These are phyloP conservation scores for Hymenoscyphus repandus DNA, from an alignment of 2,329 filamentous ascomycete species.

Conservation along the genomic window DNA sequence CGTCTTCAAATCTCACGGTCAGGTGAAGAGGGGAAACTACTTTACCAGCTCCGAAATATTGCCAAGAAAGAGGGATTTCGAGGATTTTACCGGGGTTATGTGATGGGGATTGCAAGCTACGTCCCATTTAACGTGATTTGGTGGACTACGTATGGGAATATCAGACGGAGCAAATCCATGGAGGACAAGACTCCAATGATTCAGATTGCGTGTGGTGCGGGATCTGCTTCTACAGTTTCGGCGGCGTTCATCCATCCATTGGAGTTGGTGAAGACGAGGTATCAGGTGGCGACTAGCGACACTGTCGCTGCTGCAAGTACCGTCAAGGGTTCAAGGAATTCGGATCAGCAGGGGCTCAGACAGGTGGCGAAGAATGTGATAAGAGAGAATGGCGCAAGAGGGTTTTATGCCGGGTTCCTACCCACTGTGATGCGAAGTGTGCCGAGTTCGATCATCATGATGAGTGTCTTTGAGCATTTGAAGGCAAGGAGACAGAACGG, in stretches of 20 bases:
- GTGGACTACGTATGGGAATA: conserved; percentile 21
- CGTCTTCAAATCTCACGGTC: conserved; percentile 16
- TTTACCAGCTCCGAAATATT: conserved; percentile 18
- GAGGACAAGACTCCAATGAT: conserved; percentile 7
- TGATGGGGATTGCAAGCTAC: conserved; percentile 17
- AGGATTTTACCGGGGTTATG: conserved; percentile 20
- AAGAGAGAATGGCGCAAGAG: conserved; percentile 14
- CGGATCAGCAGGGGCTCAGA: conserved; percentile 14
- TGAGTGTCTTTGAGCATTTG: conserved; percentile 20
- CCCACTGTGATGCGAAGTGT: conserved; percentile 17
- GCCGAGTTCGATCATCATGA: conserved; percentile 22
- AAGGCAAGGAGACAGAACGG: conserved; percentile 15
- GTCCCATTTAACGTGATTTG: conserved; percentile 20
- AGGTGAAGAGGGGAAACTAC: conserved; percentile 14
- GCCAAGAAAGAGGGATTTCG: conserved; percentile 15
- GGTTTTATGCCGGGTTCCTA: conserved; percentile 19
- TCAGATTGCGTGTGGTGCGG: conserved; percentile 12
- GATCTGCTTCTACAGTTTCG: conserved; percentile 7
- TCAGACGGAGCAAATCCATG: conserved; percentile 9
- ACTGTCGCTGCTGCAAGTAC: conserved; percentile 13
- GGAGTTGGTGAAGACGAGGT: conserved; percentile 21
- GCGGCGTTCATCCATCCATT: conserved; percentile 20
- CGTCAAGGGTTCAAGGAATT: conserved; percentile 9
- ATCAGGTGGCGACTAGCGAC: conserved; percentile 19
- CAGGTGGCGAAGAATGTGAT: conserved; percentile 19